These are phyloP conservation scores for Solanum pennellii DNA, from an alignment of 257 asterid species.

Conservation along the genomic window DNA sequence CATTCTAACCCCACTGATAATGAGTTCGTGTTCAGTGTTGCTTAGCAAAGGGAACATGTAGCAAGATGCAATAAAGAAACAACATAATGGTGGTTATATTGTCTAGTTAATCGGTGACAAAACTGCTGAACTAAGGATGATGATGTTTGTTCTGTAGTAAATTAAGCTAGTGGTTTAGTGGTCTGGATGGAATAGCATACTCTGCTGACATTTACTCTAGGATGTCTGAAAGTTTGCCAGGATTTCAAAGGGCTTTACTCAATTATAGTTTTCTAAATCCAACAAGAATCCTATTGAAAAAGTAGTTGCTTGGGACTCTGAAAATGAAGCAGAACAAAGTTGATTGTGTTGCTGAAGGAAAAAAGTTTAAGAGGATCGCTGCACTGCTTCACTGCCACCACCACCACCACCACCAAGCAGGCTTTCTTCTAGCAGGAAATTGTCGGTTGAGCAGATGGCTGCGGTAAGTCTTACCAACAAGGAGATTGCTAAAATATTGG, in stretches of 20 bases:
- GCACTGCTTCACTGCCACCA: neutral
- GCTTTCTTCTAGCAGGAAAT: neutral
- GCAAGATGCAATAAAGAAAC: neutral
- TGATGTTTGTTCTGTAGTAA: neutral
- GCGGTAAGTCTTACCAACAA: slow-evolving; percentile 25
- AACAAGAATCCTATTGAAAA: neutral
- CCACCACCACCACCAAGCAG: neutral
- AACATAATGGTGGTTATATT: neutral
- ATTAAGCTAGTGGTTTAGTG: neutral
- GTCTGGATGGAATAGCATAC: neutral
- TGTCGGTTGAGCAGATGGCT: neutral
- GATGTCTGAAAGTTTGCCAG: neutral
- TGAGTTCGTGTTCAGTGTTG: neutral
- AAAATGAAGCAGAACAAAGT: neutral
- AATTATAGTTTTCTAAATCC: neutral
- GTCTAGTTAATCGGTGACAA: neutral
- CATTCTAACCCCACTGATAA: neutral
- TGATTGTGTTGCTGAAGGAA: neutral
- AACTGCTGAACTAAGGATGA: neutral
- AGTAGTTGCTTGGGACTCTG: neutral
- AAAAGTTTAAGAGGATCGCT: neutral
- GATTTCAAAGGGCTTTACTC: neutral
- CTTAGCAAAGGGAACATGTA: neutral
- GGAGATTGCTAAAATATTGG: slow-evolving; percentile 41
- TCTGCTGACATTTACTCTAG: neutral